These are phyloP conservation scores for Sindora glabra DNA, from an alignment of 306 rosid genomes.

Conservation along the genomic window DNA sequence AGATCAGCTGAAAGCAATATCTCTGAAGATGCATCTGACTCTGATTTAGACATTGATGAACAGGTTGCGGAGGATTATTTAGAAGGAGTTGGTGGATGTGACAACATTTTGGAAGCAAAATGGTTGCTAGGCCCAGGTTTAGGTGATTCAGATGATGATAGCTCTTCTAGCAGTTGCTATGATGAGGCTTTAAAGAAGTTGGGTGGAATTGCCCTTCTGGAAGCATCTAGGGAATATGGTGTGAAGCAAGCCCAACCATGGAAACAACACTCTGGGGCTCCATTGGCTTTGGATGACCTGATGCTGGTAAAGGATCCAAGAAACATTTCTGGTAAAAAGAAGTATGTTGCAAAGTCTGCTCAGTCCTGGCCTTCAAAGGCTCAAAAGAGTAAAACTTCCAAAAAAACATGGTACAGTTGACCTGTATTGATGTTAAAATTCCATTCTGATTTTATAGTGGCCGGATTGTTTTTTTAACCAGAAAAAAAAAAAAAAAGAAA, in stretches of 20 bases:
- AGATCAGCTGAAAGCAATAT: slow-evolving; percentile 50
- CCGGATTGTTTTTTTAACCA: no score
- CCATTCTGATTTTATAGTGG: no score
- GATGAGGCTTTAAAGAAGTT: slow-evolving; percentile 63
- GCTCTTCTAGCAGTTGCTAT: slow-evolving; percentile 50
- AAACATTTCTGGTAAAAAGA: slow-evolving; percentile 44
- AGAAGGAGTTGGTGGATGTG: slow-evolving; percentile 86
- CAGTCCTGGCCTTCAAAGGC: slow-evolving; percentile 73
- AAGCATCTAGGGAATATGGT: slow-evolving; percentile 69
- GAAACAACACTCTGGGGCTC: slow-evolving; percentile 30
- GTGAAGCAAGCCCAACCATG: slow-evolving; percentile 38
- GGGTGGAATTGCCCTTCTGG: slow-evolving; percentile 73
- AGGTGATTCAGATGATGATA: slow-evolving; percentile 40
- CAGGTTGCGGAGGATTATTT: slow-evolving; percentile 81
- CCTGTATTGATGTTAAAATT: neutral
- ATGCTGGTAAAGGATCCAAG: slow-evolving; percentile 56
- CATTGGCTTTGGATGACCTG: slow-evolving; percentile 41
- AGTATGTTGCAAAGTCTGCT: slow-evolving; percentile 43
- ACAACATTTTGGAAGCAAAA: slow-evolving; percentile 53
- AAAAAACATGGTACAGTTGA: slow-evolving; percentile 50
- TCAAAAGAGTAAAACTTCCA: slow-evolving; percentile 56
- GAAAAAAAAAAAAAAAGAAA: no score
- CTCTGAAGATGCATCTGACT: slow-evolving; percentile 57
- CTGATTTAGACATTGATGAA: slow-evolving; percentile 76
- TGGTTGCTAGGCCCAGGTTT: slow-evolving; percentile 59